Conservation (phyloP, 2,329 filamentous ascomycete species). For the Colletotrichum eleusines region DNA sequence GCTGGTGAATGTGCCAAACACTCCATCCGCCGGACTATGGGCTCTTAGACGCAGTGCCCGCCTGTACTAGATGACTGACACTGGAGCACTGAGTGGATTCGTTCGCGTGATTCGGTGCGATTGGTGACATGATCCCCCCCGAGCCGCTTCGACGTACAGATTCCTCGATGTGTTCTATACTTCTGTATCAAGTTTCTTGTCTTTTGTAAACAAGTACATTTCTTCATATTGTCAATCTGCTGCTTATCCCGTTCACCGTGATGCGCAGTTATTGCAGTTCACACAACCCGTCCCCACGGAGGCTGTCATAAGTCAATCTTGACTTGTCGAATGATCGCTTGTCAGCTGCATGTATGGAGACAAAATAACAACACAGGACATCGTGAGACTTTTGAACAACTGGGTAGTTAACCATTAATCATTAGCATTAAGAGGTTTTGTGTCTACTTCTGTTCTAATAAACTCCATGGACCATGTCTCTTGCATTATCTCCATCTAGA, state of each 20-base stretch:
- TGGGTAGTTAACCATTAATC: not conserved
- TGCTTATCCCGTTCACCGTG: not conserved
- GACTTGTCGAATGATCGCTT: not conserved
- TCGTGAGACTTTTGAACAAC: accelerated
- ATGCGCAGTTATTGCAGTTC: not conserved
- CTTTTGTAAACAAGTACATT: conserved; percentile 25
- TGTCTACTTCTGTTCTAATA: not conserved
- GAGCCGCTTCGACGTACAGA: conserved; percentile 19
- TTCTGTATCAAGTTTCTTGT: conserved; percentile 33
- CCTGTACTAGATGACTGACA: conserved; percentile 11
- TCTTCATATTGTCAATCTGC: not conserved
- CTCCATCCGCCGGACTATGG: conserved; percentile 25
- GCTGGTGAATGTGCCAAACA: not conserved
- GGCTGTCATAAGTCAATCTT: too few species aligned
- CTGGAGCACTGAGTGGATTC: conserved; percentile 23
- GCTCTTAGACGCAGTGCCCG: conserved; percentile 28
- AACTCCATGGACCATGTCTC: not conserved
- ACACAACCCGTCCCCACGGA: too few species aligned
- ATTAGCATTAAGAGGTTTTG: not conserved
- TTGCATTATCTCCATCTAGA: not conserved
- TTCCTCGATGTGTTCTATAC: conserved; percentile 30
- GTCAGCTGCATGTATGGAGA: too few species aligned
- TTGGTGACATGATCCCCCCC: not conserved
- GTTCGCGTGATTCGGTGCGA: not conserved
- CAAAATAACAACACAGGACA: not conserved